Evolutionary conservation across 192 early-diverging fungal genomes (phyloP).

Genomic region (Blastocladiella britannica): DNA sequence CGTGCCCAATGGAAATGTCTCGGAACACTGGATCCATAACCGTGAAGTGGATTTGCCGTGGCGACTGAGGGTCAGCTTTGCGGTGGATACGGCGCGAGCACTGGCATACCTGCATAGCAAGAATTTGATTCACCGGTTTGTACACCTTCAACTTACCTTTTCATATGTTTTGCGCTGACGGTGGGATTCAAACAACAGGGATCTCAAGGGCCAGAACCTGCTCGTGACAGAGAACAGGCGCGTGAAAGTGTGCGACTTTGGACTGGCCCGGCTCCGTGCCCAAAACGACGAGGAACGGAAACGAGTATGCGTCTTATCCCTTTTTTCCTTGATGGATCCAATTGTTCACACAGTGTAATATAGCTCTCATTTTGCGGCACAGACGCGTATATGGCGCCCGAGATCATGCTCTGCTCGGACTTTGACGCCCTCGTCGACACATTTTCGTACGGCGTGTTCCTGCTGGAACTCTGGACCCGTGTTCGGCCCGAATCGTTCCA

Average conservation of each 20-base stretch:
- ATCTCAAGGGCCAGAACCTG: conserved; percentile 2
- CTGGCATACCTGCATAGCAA: conserved; percentile 1
- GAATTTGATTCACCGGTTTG: conserved; percentile 4
- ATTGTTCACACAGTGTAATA: neutral
- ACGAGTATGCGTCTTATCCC: neutral
- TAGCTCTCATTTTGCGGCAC: neutral
- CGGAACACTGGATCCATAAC: neutral
- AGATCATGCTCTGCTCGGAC: neutral
- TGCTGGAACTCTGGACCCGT: neutral
- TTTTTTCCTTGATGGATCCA: neutral
- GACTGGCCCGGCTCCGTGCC: conserved; percentile 1
- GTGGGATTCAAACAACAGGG: neutral
- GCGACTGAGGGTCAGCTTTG: conserved; percentile 2
- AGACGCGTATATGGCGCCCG: neutral
- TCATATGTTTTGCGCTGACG: too few species aligned
- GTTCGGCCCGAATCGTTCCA: neutral
- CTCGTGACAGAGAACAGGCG: conserved; percentile 1
- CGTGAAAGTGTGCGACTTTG: conserved; percentile 3
- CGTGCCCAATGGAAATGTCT: neutral
- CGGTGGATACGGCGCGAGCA: conserved; percentile 3
- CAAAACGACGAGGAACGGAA: conserved; percentile 1
- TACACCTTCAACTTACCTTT: too few species aligned
- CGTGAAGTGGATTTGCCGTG: conserved; percentile 1
- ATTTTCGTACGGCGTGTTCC: neutral
- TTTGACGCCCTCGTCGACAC: neutral